A percentile compares a stretch with the other conserved stretches of the same genome.
These are phyloP conservation scores for Suillus decipiens DNA, from an alignment of 768 basidiomycete species.

Conservation along the genomic window DNA sequence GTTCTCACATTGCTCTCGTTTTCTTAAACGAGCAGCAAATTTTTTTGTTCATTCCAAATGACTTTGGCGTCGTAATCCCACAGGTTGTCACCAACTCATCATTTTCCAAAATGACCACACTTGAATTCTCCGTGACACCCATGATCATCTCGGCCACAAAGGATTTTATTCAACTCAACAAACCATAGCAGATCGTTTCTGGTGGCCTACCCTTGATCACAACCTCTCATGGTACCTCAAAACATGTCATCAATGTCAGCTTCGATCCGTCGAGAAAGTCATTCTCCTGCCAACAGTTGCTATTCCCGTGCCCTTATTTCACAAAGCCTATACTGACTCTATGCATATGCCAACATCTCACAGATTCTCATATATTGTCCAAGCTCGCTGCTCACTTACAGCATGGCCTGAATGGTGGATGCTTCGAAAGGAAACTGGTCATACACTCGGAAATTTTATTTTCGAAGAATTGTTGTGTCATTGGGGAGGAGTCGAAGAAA, in stretches of 20 bases:
- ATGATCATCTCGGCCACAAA: conserved; percentile 12
- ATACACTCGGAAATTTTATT: conserved; percentile 32
- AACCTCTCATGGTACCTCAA: conserved; percentile 35
- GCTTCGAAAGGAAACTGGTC: conserved; percentile 31
- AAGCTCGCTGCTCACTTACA: conserved; percentile 36
- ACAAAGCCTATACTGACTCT: conserved; percentile 39
- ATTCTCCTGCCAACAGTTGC: conserved; percentile 21
- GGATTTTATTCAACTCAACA: conserved; percentile 7
- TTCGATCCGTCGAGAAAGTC: conserved; percentile 21
- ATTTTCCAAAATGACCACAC: conserved; percentile 6
- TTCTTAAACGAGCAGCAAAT: conserved; percentile 1
- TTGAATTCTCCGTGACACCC: neutral
- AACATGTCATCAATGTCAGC: conserved; percentile 43
- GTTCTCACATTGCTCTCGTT: neutral
- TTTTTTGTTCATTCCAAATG: conserved; percentile 20
- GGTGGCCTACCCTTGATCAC: conserved; percentile 30
- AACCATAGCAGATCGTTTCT: conserved; percentile 25
- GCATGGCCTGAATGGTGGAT: conserved; percentile 34
- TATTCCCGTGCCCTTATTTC: conserved; percentile 5
- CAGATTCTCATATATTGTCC: conserved; percentile 38
- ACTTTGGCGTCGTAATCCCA: conserved; percentile 24
- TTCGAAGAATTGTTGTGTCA: conserved; percentile 36
- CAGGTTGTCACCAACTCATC: conserved; percentile 26
- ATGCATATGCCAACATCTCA: conserved; percentile 41
- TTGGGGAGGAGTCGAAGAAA: conserved; percentile 40